Evolutionary conservation across 78 protist species (phyloP), one percentile per base, ranked within the genome.

Genomic region (Salpingoeca rosetta): DNA sequence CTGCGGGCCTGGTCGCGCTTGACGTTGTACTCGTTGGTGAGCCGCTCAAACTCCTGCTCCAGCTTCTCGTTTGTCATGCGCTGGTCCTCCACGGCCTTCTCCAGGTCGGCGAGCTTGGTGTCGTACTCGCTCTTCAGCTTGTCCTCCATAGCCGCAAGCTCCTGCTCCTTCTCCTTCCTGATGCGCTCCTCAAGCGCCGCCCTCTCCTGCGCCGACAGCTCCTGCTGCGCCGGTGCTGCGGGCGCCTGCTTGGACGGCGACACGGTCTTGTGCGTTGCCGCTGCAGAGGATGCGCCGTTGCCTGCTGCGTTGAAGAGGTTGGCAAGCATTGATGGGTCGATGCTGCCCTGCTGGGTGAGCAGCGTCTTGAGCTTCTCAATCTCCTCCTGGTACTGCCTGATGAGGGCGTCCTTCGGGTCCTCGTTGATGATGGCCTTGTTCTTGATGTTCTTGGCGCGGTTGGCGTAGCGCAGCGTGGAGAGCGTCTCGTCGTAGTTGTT

Each of bases 401-500:
- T 56, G 88, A 91, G 77, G 1, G 96, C 92, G 77, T 95, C 88
- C 84, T 76, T 87, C 40, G 82, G 76, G 41, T 87, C 82, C 12
- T 75, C 82, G 79, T 92, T 92, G 87, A 80, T n/a, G 27, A 80
- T n/a, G 83, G 83, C 93, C 27, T 86, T 86, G 85, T 93, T 94
- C 82, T 86, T 87, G 75, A 96, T 95, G 89, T 90, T 73, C 88
- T 97, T 97, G 35, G 96, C 97, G 2, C 94, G 75, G 81, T 94
- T 93, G 35, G 82, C 87, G 97, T 93, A 97, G 76, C 96, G 95
- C 39, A 97, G 96, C 36, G 98, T 97, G 51, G 90, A 73, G 35
- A 97, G 85, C 28, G 97, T 79, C 84, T 95, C 97, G 24, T 93
- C 97, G 41, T 44, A 89, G 88, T 91, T 86, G 88, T 36, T 75